phyloP scores from a whole-genome alignment of 768 basidiomycete species.

The Galerina marginata region DNA sequence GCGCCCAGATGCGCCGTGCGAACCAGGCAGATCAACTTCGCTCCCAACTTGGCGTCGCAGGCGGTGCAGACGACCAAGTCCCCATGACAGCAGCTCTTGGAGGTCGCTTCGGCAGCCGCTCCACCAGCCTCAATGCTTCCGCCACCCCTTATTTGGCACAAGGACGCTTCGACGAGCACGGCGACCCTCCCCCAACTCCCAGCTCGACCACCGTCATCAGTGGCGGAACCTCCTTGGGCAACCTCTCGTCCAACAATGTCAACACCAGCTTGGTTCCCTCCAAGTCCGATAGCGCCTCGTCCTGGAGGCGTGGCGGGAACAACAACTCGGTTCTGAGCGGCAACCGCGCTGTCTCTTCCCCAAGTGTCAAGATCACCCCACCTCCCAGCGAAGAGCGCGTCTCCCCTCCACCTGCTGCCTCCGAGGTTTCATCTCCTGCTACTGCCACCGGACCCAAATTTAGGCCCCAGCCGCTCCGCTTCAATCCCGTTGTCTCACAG shows the following conservation, averaged over 20 bases:
- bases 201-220: constrained; percentile 71
- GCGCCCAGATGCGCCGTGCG: constrained; percentile 67
- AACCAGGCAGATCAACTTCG: constrained; percentile 72
- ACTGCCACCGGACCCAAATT: constrained; percentile 39
- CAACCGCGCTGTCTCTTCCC: constrained; percentile 66
- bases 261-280: constrained; percentile 52
- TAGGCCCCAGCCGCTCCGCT: constrained; percentile 74
- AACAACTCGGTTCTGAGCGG: constrained; percentile 73
- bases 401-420: constrained; percentile 52
- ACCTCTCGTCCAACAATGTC: constrained; percentile 46
- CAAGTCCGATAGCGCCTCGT: constrained; percentile 79
- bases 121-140: constrained; percentile 47
- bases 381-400: constrained; percentile 62
- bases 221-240: constrained; percentile 74
- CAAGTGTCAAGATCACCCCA: constrained; percentile 75
- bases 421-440: constrained; percentile 23
- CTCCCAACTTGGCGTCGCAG: constrained; percentile 57
- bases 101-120: constrained; percentile 76
- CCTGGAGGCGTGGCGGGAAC: constrained; percentile 82
- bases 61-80: constrained; percentile 56
- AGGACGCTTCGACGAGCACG: constrained; percentile 39
- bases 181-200: constrained; percentile 61
- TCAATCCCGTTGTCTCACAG: constrained; percentile 56
- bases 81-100: constrained; percentile 85
- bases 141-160: constrained; percentile 13